Percentiles rank a stretch among this genome's conserved stretches.
Conservation (phyloP, 805 yeast species). For the Candida takata region DNA sequence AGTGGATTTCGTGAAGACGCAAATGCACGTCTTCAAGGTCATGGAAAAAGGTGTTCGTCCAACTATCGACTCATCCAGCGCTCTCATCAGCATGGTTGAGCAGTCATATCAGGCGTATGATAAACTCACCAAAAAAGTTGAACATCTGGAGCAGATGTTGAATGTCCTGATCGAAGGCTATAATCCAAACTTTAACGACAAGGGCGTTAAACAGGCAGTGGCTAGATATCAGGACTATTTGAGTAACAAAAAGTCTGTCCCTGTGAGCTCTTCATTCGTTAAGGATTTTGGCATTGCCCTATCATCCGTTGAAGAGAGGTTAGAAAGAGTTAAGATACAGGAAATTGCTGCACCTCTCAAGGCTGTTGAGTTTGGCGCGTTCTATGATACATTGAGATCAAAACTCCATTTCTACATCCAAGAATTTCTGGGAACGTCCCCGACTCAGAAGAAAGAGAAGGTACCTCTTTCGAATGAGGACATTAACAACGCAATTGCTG, state of each 20-base stretch:
- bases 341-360: constrained; percentile 1
- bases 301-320: background rate
- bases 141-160: constrained; percentile 37
- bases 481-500: constrained; percentile 5
- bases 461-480: constrained; percentile 15
- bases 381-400: constrained; percentile 9
- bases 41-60: constrained; percentile 1
- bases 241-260: constrained; percentile 7
- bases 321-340: background rate
- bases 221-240: constrained; percentile 41
- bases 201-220: constrained; percentile 60
- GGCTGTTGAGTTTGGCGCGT: constrained; percentile 1
- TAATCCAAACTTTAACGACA: constrained; percentile 73
- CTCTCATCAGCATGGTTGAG: constrained; percentile 4
- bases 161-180: constrained; percentile 42
- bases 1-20: background rate
- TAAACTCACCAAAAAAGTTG: constrained; percentile 16
- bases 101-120: constrained; percentile 10
- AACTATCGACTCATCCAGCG: constrained; percentile 1
- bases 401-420: constrained; percentile 9
- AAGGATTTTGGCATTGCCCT: background rate
- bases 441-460: constrained; percentile 2
- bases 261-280: background rate
- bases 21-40: background rate
- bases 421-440: constrained; percentile 18